These are phyloP conservation scores for Venturiaceae sp. DNA, from an alignment of 2,329 filamentous ascomycete species.

Conservation along the genomic window DNA sequence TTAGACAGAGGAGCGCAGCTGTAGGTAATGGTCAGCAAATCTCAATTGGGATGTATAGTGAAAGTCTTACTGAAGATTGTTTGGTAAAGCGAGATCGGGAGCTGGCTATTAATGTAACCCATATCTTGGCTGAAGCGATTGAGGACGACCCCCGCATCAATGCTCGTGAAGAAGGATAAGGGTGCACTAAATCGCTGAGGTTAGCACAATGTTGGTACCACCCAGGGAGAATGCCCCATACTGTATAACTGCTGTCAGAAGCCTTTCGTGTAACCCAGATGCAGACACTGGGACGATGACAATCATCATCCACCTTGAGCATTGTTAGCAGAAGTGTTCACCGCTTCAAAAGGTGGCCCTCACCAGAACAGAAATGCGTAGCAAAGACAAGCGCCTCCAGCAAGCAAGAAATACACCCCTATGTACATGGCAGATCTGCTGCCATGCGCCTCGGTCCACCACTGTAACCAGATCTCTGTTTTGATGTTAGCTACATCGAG, in stretches of 20 bases:
- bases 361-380: not conserved
- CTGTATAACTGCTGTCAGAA: not conserved
- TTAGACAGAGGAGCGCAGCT: not conserved
- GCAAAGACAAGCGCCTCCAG: not conserved
- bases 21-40: not conserved
- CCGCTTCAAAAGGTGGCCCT: not conserved
- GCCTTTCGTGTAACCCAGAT: not conserved
- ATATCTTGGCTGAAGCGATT: constrained; percentile 36
- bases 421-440: not conserved
- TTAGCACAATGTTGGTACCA: not conserved
- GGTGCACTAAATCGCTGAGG: constrained; percentile 24
- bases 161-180: constrained; percentile 32
- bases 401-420: not conserved
- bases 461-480: not conserved
- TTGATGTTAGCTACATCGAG: too few species aligned
- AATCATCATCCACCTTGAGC: not conserved
- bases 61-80: constrained; percentile 25
- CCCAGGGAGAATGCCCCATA: not conserved
- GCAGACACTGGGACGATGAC: not conserved
- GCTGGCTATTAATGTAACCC: constrained; percentile 32
- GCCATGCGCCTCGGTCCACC: not conserved
- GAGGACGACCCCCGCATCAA: constrained; percentile 29
- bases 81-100: constrained; percentile 30
- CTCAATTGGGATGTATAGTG: not conserved
- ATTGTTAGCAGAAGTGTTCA: not conserved